Conservation (phyloP, 2,329 filamentous ascomycete genomes). For the Corinectria fuckeliana region DNA sequence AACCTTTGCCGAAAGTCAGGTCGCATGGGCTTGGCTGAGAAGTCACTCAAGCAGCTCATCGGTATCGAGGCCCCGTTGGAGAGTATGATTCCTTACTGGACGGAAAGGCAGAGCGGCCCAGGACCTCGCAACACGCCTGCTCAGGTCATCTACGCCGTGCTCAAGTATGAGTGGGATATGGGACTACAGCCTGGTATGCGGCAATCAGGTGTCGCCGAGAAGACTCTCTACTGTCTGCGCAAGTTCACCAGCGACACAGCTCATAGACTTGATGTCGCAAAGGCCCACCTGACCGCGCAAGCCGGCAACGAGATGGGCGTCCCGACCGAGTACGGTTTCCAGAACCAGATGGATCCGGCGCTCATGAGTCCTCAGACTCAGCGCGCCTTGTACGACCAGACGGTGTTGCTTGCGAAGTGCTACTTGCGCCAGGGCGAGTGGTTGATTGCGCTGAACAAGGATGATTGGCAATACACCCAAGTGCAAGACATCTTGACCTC, state of each 20-base stretch:
- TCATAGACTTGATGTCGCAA: constrained; percentile 59
- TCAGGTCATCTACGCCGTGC: constrained; percentile 91
- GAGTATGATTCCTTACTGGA: constrained; percentile 66
- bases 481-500: constrained; percentile 90
- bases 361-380: constrained; percentile 58
- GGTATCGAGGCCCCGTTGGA: constrained; percentile 71
- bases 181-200: constrained; percentile 65
- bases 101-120: constrained; percentile 36
- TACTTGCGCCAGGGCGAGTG: constrained; percentile 97
- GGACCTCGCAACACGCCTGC: constrained; percentile 62
- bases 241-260: constrained; percentile 67
- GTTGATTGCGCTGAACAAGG: constrained; percentile 84
- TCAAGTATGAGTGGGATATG: constrained; percentile 96
- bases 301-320: constrained; percentile 54
- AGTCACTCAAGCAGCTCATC: constrained; percentile 90
- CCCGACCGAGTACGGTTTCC: constrained; percentile 57
- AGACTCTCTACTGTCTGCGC: constrained; percentile 64
- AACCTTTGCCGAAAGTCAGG: constrained; percentile 97
- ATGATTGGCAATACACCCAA: constrained; percentile 86
- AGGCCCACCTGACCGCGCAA: constrained; percentile 56
- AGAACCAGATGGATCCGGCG: constrained; percentile 52
- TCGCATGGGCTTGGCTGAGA: constrained; percentile 92
- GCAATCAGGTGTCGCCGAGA: constrained; percentile 56
- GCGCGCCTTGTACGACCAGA: constrained; percentile 64
- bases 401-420: constrained; percentile 86